Base-by-base conservation (phyloP, 2,329 filamentous ascomycete genomes). In the Ustilaginoidea virens region DNA sequence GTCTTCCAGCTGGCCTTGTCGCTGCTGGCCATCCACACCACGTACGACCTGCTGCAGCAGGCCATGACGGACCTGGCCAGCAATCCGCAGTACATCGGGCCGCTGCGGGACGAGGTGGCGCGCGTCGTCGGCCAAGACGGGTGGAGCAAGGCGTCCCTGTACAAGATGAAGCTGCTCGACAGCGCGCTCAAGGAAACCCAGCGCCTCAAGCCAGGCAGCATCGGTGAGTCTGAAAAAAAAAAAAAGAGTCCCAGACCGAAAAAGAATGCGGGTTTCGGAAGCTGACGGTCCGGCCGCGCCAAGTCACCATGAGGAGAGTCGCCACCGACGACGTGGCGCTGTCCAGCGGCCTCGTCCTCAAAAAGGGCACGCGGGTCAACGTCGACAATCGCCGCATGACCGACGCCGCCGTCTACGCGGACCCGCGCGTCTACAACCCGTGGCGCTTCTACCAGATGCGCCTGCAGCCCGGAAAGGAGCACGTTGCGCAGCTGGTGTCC, bases 11-110 rank as follows among this genome's bases (percentile, higher is more conserved):
- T 44, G 9, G 14, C 13, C 5, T 44, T 48, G 19, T 50, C 53
- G 3, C 57, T 66, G 28, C 65, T 62, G 2, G 60, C 63, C 10
- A 66, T 68, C 23, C 65, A 70, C 45, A 70, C 65, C 2, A 66
- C 66, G 0, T 53, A 55, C n/a, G 40, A 44, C 24, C 29, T 42
- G 15, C 26, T 37, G 8, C 26, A 21, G 4, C 31, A 37, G 22
- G 32, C 35, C 7, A 23, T 44, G 13, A 18, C 34, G 2, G 17
- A 34, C 7, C 39, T 67, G 14, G 65, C 63, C 0, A 49, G 53
- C 8, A 51, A 56, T 19, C 42, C 46, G 9, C 42, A 46, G 1
- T 53, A 47, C 22, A 27, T 61, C 14, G 47, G 50, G 5, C 38
- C 41, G 3, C 45, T 66, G 21, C 51, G 56, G 8, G 47, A 59